These are phyloP conservation scores for Tubosaeta sp. DNA, from an alignment of 768 basidiomycete species.

Conservation along the genomic window DNA sequence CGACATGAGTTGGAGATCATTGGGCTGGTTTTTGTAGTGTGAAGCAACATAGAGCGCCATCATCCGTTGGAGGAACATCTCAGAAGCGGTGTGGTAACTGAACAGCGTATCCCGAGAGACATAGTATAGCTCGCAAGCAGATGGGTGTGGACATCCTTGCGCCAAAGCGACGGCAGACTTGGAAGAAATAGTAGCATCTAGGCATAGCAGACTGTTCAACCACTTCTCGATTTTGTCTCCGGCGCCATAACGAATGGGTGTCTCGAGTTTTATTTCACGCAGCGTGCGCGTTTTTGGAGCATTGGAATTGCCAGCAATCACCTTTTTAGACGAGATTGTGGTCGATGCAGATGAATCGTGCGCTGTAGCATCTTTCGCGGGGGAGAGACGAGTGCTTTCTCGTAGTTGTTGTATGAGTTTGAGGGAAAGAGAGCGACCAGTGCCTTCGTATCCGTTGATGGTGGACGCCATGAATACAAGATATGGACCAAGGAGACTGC, in stretches of 20 bases:
- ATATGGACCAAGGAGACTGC: conserved; percentile 92
- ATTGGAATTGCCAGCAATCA: conserved; percentile 43
- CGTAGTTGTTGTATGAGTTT: conserved; percentile 97
- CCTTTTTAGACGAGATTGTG: conserved; percentile 49
- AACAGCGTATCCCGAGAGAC: conserved; percentile 95
- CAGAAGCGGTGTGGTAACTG: conserved; percentile 96
- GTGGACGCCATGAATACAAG: conserved; percentile 99
- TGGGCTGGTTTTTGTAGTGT: conserved; percentile 99
- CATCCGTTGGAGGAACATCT: conserved; percentile 96
- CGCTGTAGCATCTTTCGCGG: conserved; percentile 54
- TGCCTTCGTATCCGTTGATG: conserved; percentile 99
- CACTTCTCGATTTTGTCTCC: conserved; percentile 92
- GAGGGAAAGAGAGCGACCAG: conserved; percentile 95
- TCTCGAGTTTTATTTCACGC: conserved; percentile 91
- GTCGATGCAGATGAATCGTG: conserved; percentile 37
- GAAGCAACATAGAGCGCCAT: conserved; percentile 97
- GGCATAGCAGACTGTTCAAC: conserved; percentile 86
- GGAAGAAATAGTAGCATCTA: conserved; percentile 73
- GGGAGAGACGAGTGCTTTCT: conserved; percentile 79
- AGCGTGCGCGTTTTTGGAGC: conserved; percentile 66
- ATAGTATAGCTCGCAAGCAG: conserved; percentile 91
- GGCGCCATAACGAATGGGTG: conserved; percentile 86
- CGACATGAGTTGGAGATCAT: conserved; percentile 94
- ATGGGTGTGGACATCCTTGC: conserved; percentile 92
- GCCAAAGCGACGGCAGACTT: conserved; percentile 34